Percentiles rank a stretch among this genome's conserved stretches.
Conservation (phyloP, 345 rosid species). For the Acer yangbiense region DNA sequence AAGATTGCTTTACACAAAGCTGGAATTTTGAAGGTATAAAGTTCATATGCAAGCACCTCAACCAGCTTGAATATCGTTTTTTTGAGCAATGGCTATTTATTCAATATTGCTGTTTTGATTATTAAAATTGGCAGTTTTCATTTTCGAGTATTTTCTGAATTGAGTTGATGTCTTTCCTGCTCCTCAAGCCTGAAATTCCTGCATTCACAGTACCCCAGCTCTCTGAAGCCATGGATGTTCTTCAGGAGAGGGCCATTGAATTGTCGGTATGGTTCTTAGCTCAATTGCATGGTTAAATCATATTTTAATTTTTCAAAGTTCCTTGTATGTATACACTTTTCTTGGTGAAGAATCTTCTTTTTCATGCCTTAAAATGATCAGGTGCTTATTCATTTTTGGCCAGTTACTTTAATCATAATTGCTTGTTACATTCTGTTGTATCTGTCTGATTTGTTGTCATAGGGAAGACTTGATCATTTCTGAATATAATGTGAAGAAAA, state of each 20-base stretch:
- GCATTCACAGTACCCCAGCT: constrained; percentile 80
- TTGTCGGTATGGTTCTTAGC: constrained; percentile 39
- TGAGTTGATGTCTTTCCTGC: constrained; percentile 53
- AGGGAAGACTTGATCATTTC: neutral
- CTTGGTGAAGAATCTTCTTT: neutral
- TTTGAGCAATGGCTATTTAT: constrained; percentile 17
- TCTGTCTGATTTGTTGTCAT: neutral
- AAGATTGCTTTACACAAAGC: constrained; percentile 87
- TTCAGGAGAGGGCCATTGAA: constrained; percentile 52
- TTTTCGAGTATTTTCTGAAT: constrained; percentile 49
- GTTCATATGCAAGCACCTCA: constrained; percentile 13
- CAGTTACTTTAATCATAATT: neutral
- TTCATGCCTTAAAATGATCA: neutral
- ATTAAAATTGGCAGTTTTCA: constrained; percentile 37
- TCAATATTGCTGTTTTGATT: constrained; percentile 28
- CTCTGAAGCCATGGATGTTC: constrained; percentile 83
- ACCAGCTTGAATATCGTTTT: constrained; percentile 19
- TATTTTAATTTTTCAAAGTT: neutral
- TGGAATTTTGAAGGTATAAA: constrained; percentile 86
- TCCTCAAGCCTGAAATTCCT: constrained; percentile 82
- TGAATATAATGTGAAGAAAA: neutral
- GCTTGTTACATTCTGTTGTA: neutral
- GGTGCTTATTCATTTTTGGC: neutral
- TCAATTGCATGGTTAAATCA: neutral
- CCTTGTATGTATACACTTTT: neutral